These are phyloP conservation scores for Deuterostichococcus epilithicus DNA, from an alignment of 139 green algal species.

Conservation along the genomic window DNA sequence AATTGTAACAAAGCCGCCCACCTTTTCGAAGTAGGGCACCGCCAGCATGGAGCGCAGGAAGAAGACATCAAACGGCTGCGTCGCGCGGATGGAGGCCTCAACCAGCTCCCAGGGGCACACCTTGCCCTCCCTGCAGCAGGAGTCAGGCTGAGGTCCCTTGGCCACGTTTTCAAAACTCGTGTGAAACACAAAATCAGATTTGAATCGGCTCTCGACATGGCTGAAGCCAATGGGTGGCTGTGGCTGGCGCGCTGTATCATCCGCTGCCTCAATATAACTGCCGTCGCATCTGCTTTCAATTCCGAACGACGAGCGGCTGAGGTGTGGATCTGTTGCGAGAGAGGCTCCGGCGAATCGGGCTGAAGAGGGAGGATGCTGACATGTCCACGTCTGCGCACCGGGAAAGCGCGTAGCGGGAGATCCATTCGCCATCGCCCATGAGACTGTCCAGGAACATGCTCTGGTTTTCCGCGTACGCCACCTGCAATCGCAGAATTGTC, in stretches of 20 bases:
- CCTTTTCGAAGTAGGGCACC: constrained; percentile 82
- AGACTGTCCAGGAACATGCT: constrained; percentile 74
- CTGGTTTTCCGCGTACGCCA: constrained; percentile 76
- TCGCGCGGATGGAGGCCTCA: constrained; percentile 49
- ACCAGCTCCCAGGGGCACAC: constrained; percentile 65
- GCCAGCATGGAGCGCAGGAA: constrained; percentile 63
- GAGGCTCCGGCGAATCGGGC: neutral
- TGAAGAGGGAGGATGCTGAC: neutral
- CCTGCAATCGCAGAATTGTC: constrained; percentile 9
- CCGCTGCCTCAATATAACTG: no score
- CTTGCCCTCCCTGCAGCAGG: constrained; percentile 28
- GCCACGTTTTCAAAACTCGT: no score
- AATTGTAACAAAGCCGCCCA: neutral
- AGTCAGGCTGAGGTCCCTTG: no score
- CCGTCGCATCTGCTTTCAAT: no score
- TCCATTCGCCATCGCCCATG: constrained; percentile 63
- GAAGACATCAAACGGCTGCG: constrained; percentile 58
- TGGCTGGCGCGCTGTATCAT: neutral
- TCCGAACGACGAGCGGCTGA: no score
- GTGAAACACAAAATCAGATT: no score
- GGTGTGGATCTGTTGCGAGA: no score
- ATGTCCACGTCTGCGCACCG: no score
- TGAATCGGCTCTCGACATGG: no score
- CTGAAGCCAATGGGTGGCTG: neutral
- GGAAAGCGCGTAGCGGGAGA: constrained; percentile 52